Conservation (phyloP, 2,329 filamentous ascomycete species). For the Penicillium brasilianum region DNA sequence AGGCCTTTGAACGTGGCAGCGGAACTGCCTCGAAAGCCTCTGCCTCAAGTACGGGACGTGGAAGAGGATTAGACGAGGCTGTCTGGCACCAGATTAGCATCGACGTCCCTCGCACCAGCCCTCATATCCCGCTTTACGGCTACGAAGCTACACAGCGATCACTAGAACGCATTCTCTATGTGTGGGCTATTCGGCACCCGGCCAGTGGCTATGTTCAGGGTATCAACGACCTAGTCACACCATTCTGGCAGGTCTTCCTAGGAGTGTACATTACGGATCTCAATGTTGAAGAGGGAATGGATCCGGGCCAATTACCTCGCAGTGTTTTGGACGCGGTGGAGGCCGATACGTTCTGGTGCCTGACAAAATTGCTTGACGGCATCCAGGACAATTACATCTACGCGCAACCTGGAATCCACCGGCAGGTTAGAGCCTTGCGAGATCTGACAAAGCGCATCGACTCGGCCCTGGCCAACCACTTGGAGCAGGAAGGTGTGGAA, state of each 20-base stretch:
- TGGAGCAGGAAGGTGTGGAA: constrained; percentile 89
- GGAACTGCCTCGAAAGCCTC: constrained; percentile 49
- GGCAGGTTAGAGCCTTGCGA: constrained; percentile 85
- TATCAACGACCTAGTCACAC: constrained; percentile 96
- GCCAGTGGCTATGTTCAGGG: constrained; percentile 98
- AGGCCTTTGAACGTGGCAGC: constrained; percentile 64
- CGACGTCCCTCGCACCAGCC: constrained; percentile 93
- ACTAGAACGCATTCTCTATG: constrained; percentile 90
- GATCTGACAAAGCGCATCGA: constrained; percentile 94
- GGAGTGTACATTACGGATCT: constrained; percentile 93
- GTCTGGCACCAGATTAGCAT: constrained; percentile 99
- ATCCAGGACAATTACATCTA: constrained; percentile 99
- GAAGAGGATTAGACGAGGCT: constrained; percentile 88
- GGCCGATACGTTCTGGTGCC: constrained; percentile 97
- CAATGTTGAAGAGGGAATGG: constrained; percentile 92
- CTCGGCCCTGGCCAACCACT: constrained; percentile 78
- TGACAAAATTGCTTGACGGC: constrained; percentile 96
- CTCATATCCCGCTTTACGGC: constrained; percentile 90
- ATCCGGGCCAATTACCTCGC: constrained; percentile 89
- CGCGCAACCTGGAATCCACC: constrained; percentile 93
- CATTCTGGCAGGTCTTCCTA: constrained; percentile 97
- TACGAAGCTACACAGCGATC: constrained; percentile 96
- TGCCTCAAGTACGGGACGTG: constrained; percentile 56
- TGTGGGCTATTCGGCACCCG: constrained; percentile 97
- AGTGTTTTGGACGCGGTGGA: constrained; percentile 94